Base-by-base conservation (phyloP, 805 yeast genomes). In the Phaffomyces antillensis region DNA sequence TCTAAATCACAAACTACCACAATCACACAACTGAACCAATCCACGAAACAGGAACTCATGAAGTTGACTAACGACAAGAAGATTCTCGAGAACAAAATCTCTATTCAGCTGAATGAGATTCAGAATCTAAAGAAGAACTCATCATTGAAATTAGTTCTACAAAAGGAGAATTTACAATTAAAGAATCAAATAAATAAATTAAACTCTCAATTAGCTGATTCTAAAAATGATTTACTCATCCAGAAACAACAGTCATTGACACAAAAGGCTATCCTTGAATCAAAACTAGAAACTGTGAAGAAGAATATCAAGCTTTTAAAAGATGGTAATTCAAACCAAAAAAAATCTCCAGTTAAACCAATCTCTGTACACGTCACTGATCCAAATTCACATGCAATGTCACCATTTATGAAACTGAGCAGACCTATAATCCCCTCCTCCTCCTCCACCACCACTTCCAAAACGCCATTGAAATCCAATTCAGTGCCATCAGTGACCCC, bases 141-240 rank as follows among this genome's bases (percentile, higher is more conserved):
- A 1, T 17, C 52, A 12, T 42, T 43, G 10, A 52, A 52, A 24
- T 25, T 38, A 16, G 30, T 43, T 1, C 36, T 55, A 10, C 55
- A 53, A 20, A 60, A 60, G 41, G 70, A 66, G 42, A 62, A 62
- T 41, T 42, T 60, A n/a, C 36, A 54, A 5, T 51, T 68, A 24
- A 70, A 67, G 49, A 60, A 55, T 15, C 71, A 67, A 46, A 42
- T 67, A 7, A 47, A 60, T 15, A 63, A 58, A 44, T 41, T 68
- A 26, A 64, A 60, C n/a, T 41, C 59, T 4, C 67, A 67, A 35
- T 30, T 67, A 6, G 61, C 59, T 25, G 51, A 52, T 12, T 43
- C 62, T 10, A 59, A 55, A 28, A 56, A 54, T 33, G 62, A 64
- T 31, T 55, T 61, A n/a, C 65, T 62, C 17, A 55, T 50, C 18